These are phyloP conservation scores for Papiliotrema nemorosa DNA, from an alignment of 1,284 basidiomycete genomes.

Conservation along the genomic window DNA sequence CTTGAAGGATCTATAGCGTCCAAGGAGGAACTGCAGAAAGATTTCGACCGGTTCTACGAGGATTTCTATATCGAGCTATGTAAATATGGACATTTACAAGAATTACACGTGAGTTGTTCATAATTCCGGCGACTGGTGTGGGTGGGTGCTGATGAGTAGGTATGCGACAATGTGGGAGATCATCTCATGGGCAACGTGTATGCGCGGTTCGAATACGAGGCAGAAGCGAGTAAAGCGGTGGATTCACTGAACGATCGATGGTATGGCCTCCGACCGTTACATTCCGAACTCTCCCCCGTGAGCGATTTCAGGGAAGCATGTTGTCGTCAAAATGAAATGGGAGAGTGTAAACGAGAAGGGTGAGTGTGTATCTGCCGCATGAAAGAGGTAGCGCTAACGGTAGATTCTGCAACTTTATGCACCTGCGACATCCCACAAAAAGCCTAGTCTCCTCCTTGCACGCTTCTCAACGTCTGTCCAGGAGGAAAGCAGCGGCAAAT, in stretches of 20 bases:
- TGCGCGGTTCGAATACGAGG: constrained; percentile 97
- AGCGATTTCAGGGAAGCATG: constrained; percentile 99
- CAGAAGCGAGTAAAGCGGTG: constrained; percentile 90
- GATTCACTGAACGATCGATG: constrained; percentile 92
- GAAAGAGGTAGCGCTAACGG: too few species aligned
- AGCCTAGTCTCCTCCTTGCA: constrained; percentile 73
- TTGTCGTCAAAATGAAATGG: constrained; percentile 96
- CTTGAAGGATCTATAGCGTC: constrained; percentile 71
- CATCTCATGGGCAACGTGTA: constrained; percentile 99
- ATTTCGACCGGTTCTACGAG: constrained; percentile 96
- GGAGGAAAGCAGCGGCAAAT: constrained; percentile 52
- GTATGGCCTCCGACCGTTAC: constrained; percentile 96
- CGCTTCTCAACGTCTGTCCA: constrained; percentile 76
- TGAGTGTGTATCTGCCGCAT: too few species aligned
- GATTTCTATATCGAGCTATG: constrained; percentile 88
- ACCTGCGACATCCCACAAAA: constrained; percentile 80
- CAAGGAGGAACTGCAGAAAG: constrained; percentile 72
- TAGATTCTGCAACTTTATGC: constrained; percentile 96
- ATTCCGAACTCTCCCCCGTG: constrained; percentile 96
- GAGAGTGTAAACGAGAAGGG: constrained; percentile 92
- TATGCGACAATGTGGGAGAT: constrained; percentile 99
- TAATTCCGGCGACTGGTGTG: background rate
- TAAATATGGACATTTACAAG: constrained; percentile 91
- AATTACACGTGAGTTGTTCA: constrained; percentile 72
- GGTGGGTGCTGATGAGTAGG: constrained; percentile 51